A percentile compares a stretch with the other conserved stretches of the same genome.
These are phyloP conservation scores for Penicillium griseofulvum DNA, from an alignment of 2,329 filamentous ascomycete species.

Conservation along the genomic window DNA sequence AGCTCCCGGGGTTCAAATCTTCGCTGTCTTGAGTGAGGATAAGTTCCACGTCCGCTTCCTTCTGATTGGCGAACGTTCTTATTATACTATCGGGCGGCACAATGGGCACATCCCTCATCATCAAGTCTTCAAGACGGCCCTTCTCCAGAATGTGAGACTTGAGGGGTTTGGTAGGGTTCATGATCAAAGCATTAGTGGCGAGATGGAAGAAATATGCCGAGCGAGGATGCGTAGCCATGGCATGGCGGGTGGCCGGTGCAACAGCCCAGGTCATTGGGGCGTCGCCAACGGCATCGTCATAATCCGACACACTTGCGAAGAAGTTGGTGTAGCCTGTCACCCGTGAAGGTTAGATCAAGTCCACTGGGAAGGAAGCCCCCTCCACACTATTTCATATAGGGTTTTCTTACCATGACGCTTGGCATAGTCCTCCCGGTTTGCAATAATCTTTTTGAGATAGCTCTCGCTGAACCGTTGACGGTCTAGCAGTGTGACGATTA, in stretches of 20 bases:
- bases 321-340: conserved; percentile 76
- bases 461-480: conserved; percentile 59
- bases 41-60: conserved; percentile 73
- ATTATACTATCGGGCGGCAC: conserved; percentile 97
- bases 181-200: conserved; percentile 80
- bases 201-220: conserved; percentile 84
- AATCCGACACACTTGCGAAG: conserved; percentile 73
- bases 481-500: conserved; percentile 85
- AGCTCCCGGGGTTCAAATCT: conserved; percentile 72
- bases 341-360: neutral
- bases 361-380: neutral
- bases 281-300: conserved; percentile 50
- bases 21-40: conserved; percentile 81
- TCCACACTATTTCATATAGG: too few relatives aligned
- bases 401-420: conserved; percentile 70
- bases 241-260: conserved; percentile 83
- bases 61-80: conserved; percentile 84
- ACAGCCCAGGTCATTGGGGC: conserved; percentile 56
- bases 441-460: conserved; percentile 71
- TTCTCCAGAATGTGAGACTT: conserved; percentile 69
- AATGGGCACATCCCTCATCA: conserved; percentile 81
- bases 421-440: conserved; percentile 84
- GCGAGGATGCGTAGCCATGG: conserved; percentile 74
- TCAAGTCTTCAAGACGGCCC: conserved; percentile 67
- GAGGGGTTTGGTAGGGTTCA: conserved; percentile 71